A percentile compares a stretch with the other conserved stretches of the same genome.
Evolutionary conservation across 2,329 filamentous ascomycete species (phyloP).

Genomic region (Fusarium drepaniforme): DNA sequence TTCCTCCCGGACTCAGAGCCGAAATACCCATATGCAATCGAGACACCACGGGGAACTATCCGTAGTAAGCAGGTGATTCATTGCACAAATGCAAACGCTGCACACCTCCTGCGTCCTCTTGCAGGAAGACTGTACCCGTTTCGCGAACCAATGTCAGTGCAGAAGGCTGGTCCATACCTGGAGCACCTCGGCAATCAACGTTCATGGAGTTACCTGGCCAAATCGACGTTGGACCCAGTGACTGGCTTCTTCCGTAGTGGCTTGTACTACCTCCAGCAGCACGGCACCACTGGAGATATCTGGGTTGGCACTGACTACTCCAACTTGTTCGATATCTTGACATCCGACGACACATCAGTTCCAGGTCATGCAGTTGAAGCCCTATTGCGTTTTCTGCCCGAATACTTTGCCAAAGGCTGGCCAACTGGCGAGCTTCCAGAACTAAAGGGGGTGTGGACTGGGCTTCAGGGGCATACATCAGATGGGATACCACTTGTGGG

Average conservation of each 20-base stretch:
- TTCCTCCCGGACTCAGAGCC: not conserved
- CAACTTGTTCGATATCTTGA: slow-evolving; percentile 52
- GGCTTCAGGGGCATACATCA: slow-evolving; percentile 58
- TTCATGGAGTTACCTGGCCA: slow-evolving; percentile 62
- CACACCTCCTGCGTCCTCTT: slow-evolving; percentile 62
- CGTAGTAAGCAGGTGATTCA: slow-evolving; percentile 63
- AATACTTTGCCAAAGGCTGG: slow-evolving; percentile 48
- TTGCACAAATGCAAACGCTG: slow-evolving; percentile 66
- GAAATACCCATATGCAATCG: slow-evolving; percentile 53
- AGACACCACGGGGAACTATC: slow-evolving; percentile 60
- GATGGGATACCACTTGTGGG: slow-evolving; percentile 63
- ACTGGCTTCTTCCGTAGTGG: slow-evolving; percentile 53
- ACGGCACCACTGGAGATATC: slow-evolving; percentile 52
- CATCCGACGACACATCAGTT: slow-evolving; percentile 57
- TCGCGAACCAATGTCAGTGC: slow-evolving; percentile 62
- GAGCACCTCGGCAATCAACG: slow-evolving; percentile 42
- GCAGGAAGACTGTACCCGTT: slow-evolving; percentile 56
- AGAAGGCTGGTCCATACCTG: slow-evolving; percentile 52
- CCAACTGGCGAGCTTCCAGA: slow-evolving; percentile 44
- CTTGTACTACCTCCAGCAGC: slow-evolving; percentile 43
- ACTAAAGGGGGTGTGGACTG: slow-evolving; percentile 60
- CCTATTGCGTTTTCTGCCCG: slow-evolving; percentile 53
- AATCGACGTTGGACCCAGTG: slow-evolving; percentile 58
- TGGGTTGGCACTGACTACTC: slow-evolving; percentile 65
- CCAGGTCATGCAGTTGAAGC: slow-evolving; percentile 49